A percentile compares a stretch with the other conserved stretches of the same genome.
phyloP scores from a whole-genome alignment of 306 rosid species.

The Gastrolobium villosum region DNA sequence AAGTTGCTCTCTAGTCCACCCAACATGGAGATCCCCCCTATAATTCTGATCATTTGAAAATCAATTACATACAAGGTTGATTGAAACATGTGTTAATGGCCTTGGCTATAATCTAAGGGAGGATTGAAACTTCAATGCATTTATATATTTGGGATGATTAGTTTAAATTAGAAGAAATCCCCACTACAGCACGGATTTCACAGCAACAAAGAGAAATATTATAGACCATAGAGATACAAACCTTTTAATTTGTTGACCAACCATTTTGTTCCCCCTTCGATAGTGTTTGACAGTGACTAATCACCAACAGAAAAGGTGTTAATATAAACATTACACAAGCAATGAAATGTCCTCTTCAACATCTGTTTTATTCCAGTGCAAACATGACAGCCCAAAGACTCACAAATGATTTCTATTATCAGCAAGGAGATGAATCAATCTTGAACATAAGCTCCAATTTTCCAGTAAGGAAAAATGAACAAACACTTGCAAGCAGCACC shows the following conservation, averaged over 20 bases:
- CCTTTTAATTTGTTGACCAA: conserved; percentile 87
- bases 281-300: conserved; percentile 75
- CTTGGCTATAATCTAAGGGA: background rate
- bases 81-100: background rate
- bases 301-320: conserved; percentile 44
- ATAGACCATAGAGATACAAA: conserved; percentile 46
- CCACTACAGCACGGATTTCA: conserved; percentile 13
- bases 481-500: background rate
- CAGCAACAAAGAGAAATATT: background rate
- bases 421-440: conserved; percentile 18
- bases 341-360: conserved; percentile 34
- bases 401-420: conserved; percentile 25
- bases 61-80: background rate
- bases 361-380: background rate
- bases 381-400: conserved; percentile 1
- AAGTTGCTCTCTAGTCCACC: background rate
- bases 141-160: background rate
- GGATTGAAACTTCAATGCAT: background rate
- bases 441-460: conserved; percentile 15
- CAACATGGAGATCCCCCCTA: background rate
- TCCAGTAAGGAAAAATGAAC: conserved; percentile 6
- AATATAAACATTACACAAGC: conserved; percentile 37
- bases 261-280: conserved; percentile 89
- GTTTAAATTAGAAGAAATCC: background rate
- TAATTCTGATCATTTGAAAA: conserved; percentile 2